phyloP scores from a whole-genome alignment of 768 basidiomycete species.

The Candolleomyces efflorescens region DNA sequence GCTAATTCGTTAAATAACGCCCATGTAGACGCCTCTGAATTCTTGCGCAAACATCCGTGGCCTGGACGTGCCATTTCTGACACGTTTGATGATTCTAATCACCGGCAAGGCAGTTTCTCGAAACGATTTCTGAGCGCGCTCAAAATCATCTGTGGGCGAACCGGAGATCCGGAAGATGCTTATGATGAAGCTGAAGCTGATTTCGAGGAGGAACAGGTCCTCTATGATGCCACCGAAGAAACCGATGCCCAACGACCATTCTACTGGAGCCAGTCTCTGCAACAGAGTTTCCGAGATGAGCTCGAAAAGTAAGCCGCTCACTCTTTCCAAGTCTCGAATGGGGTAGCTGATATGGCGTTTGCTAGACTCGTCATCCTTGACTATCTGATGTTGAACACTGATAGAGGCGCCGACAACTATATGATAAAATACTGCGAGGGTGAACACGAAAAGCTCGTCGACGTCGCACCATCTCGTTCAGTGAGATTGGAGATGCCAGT shows the following conservation, averaged over 20 bases:
- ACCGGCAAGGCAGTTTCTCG: slow-evolving; percentile 62
- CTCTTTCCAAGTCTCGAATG: not conserved
- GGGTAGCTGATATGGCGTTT: not conserved
- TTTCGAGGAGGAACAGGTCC: slow-evolving; percentile 66
- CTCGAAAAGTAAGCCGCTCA: slow-evolving; percentile 67
- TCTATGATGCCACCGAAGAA: slow-evolving; percentile 65
- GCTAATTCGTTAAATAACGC: not conserved
- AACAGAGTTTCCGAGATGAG: slow-evolving; percentile 82
- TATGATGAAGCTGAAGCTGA: slow-evolving; percentile 73
- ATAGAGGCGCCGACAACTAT: slow-evolving; percentile 84
- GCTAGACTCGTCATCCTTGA: slow-evolving; percentile 81
- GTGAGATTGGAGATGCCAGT: slow-evolving; percentile 64
- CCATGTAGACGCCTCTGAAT: slow-evolving; percentile 74
- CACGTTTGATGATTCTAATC: slow-evolving; percentile 81
- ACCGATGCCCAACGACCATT: slow-evolving; percentile 57
- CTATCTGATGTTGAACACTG: slow-evolving; percentile 91
- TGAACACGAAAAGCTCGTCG: slow-evolving; percentile 75
- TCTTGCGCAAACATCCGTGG: slow-evolving; percentile 82
- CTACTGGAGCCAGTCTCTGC: slow-evolving; percentile 77
- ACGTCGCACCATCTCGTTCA: slow-evolving; percentile 72
- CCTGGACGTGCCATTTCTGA: slow-evolving; percentile 81
- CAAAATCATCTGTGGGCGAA: slow-evolving; percentile 81
- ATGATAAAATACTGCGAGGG: slow-evolving; percentile 91
- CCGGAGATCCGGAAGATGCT: slow-evolving; percentile 66
- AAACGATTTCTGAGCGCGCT: slow-evolving; percentile 67